Percentiles rank a stretch among this genome's conserved stretches.
phyloP scores from a whole-genome alignment of 352 stramenopile genomes.

The Phytophthora niederhauseri region DNA sequence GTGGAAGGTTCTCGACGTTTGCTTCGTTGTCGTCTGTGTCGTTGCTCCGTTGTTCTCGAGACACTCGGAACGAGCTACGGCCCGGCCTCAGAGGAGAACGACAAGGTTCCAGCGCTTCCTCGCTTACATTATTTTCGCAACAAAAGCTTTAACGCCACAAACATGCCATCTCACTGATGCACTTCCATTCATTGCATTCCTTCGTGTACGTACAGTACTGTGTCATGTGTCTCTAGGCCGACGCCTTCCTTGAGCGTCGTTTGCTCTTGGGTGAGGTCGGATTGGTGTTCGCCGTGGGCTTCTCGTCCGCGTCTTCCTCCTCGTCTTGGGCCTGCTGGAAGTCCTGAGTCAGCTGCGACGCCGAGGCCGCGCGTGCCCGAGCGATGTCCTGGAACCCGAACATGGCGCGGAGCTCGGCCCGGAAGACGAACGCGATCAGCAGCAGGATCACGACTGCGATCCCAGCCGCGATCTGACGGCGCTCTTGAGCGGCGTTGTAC shows the following conservation, averaged over 20 bases:
- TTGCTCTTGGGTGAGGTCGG: conserved; percentile 12
- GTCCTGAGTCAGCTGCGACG: conserved; percentile 62
- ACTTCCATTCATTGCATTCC: conserved; percentile 13
- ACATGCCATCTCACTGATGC: conserved; percentile 8
- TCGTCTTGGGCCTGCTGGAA: conserved; percentile 43
- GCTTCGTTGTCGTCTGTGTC: background rate
- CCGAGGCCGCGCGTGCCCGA: conserved; percentile 62
- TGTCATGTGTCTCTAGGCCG: conserved; percentile 12
- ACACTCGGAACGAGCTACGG: conserved; percentile 3
- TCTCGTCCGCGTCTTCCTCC: background rate
- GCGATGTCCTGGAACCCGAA: conserved; percentile 80
- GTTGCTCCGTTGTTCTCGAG: background rate
- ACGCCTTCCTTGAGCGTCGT: conserved; percentile 13
- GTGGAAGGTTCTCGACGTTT: conserved; percentile 11
- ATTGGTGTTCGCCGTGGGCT: background rate
- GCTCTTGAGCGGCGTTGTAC: conserved; percentile 57
- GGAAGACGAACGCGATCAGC: conserved; percentile 60
- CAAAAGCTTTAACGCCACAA: conserved; percentile 27
- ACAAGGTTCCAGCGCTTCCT: conserved; percentile 1
- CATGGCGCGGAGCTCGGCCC: conserved; percentile 48
- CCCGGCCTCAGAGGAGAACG: conserved; percentile 4
- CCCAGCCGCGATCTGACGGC: conserved; percentile 45
- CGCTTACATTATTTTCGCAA: conserved; percentile 30
- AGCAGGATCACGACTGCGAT: conserved; percentile 44
- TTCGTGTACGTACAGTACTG: conserved; percentile 11